Evolutionary conservation across 805 yeast species (phyloP), one percentile per base, ranked within the genome.

Genomic region (Saccharomycopsis microspora): DNA sequence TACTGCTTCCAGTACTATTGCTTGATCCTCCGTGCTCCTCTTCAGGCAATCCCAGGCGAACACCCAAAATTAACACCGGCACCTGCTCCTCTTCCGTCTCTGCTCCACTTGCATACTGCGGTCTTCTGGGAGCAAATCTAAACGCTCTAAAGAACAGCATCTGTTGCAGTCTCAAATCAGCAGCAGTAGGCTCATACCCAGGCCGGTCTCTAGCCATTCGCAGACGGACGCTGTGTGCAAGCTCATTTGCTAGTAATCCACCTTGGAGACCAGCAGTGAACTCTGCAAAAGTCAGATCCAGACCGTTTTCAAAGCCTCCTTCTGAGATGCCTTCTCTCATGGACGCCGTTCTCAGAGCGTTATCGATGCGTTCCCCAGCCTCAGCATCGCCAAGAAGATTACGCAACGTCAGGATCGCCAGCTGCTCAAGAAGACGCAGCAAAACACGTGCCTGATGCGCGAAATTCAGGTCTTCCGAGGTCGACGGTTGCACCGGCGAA

Each of bases 21-120:
- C 29, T 30, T n/a, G 10, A 31, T 39, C 48, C 40, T 30, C 33
- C 32, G 38, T 37, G 40, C 39, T 45, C 34, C n/a, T 46, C 32
- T 3, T 46, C 52, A 10, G 57, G 59, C 19, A 55, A 53, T 3
- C 58, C 68, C 0, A 76, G 69, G 5, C 78, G 59, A 28, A 74
- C 70, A 4, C 78, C 76, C 27, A 74, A 66, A 29, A 74, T 68
- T 49, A 74, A 61, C 3, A 74, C 73, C 1, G 79, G 79, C 3
- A 73, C 64, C n/a, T 45, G 49, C 30, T 51, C 54, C 6, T 45
- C 49, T 8, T 46, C 47, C 11, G 41, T 33, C 11, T 42, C 46
- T 35, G 30, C 45, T 1, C 27, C 39, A 5, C 6, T n/a, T 27
- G 41, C 38, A 11, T 47, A 44, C 27, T 42, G 36, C 10, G 45